Conservation (phyloP, 352 stramenopile species). For the Globisporangium echinulatum region DNA sequence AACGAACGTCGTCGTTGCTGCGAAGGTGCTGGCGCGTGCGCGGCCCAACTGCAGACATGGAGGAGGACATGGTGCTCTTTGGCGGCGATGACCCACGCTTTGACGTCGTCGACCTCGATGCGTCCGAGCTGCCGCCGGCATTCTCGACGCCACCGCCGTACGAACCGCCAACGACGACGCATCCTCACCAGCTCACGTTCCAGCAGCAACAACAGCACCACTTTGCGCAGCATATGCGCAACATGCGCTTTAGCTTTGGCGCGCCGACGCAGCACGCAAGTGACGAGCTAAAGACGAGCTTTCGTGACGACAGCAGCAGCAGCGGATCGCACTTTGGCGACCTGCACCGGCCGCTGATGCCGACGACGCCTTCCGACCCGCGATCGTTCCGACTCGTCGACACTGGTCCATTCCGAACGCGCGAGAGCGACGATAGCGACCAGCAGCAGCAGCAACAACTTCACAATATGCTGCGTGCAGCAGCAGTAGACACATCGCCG, state of each 20-base stretch:
- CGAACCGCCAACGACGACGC: background rate
- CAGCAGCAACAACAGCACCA: background rate
- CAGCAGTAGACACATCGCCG: constrained; percentile 1
- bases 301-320: constrained; percentile 3
- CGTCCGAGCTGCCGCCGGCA: constrained; percentile 30
- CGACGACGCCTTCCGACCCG: background rate
- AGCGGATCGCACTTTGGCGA: background rate
- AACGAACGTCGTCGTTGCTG: too few species aligned
- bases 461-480: constrained; percentile 1
- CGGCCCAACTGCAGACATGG: constrained; percentile 15
- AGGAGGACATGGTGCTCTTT: constrained; percentile 60
- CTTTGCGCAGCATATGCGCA: background rate
- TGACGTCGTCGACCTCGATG: constrained; percentile 46
- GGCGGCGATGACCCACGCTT: constrained; percentile 37
- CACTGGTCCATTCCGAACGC: background rate
- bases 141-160: constrained; percentile 32
- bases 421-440: background rate
- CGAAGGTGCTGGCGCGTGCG: background rate
- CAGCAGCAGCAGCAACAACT: constrained; percentile 8
- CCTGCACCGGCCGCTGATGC: background rate
- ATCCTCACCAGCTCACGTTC: background rate
- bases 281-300: constrained; percentile 3
- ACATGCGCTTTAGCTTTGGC: constrained; percentile 6
- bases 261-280: background rate
- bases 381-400: constrained; percentile 1